A percentile compares a stretch with the other conserved stretches of the same genome.
Evolutionary conservation across 352 stramenopile genomes (phyloP).

Genomic region (Pythium grandisporangium): DNA sequence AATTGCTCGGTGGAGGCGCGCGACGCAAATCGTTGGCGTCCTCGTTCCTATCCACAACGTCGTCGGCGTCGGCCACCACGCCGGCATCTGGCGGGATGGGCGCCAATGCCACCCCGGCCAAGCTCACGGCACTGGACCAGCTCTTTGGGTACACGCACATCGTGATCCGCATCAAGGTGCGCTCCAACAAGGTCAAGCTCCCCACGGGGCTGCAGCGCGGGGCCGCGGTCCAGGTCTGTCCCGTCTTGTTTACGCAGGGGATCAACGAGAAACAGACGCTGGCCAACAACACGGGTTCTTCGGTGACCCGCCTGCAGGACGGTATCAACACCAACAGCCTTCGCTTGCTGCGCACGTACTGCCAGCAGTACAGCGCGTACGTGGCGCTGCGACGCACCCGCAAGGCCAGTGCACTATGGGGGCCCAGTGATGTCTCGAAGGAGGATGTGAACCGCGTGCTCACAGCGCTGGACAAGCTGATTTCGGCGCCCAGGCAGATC

Average conservation of each 20-base stretch:
- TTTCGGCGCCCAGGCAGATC: slow-evolving; percentile 51
- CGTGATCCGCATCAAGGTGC: slow-evolving; percentile 79
- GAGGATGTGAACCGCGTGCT: slow-evolving; percentile 52
- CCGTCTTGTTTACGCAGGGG: slow-evolving; percentile 80
- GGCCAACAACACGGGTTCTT: slow-evolving; percentile 83
- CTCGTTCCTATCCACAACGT: too few relatives aligned
- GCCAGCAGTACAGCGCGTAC: slow-evolving; percentile 74
- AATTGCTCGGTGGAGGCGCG: slow-evolving; percentile 32
- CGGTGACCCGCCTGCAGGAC: slow-evolving; percentile 68
- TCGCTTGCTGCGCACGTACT: slow-evolving; percentile 54
- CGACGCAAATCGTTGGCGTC: slow-evolving; percentile 4
- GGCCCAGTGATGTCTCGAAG: slow-evolving; percentile 17
- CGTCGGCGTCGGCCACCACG: too few relatives aligned
- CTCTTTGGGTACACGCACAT: slow-evolving; percentile 60
- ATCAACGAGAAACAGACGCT: slow-evolving; percentile 93
- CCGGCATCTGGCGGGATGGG: too few relatives aligned
- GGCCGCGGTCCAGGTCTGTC: slow-evolving; percentile 55
- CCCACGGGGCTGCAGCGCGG: slow-evolving; percentile 37
- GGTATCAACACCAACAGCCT: slow-evolving; percentile 77
- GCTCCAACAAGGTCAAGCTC: slow-evolving; percentile 68
- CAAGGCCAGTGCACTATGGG: slow-evolving; percentile 6
- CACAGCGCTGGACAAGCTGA: slow-evolving; percentile 57
- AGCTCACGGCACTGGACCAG: slow-evolving; percentile 28
- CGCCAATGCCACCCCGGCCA: too few relatives aligned
- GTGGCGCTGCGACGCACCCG: slow-evolving; percentile 27